Base-by-base conservation (phyloP, 2,329 filamentous ascomycete genomes). In the Fusarium sp. region DNA sequence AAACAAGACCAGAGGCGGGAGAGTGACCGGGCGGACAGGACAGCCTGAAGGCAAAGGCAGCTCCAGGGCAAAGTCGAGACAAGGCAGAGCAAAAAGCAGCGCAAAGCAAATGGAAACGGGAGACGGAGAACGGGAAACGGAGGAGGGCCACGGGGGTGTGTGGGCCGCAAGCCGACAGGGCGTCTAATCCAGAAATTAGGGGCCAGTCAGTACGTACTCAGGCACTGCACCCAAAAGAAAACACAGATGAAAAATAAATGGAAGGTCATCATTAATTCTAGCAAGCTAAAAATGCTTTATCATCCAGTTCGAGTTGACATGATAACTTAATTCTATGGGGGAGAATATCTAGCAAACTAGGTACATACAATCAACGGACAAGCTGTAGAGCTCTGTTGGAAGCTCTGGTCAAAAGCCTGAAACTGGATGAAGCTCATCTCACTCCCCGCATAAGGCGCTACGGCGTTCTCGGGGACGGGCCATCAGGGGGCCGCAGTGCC, bases 41-140 rank as follows among this genome's bases (percentile, higher is more conserved):
- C 49, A 69, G 57, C 61, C 67, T 69, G 61, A 69, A 69, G 65
- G 57, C 65, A 57, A 69, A 69, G 67, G 67, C 65, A 69, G 57
- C 49, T 61, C 65, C 47, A 68, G 44, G 30, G 20, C 20, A 44
- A 51, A 49, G 18, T 37, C 34, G 12, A 37, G 34, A n/a, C 34
- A 34, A 20, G 27, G 16, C 52, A 63, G 52, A 24, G 20, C 40
- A 65, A 65, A 40, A 65, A 61, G 62, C 60, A 65, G 40, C 34
- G 57, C 51, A 37, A 65, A 61, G 62, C 61, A 65, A 32, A 64
- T 51, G 60, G 60, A 62, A 54, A 59, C 44, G 67, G 68, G 63
- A 64, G 63, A 59, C 63, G 65, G 52, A 56, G 67, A 59, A 64
- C 62, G 67, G 67, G 67, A 69, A 69, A 69, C 66, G 66, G 66